Percentiles rank a stretch among this genome's conserved stretches.
Conservation (phyloP, 164 flowering plant species). For the Pachysandra terminalis region DNA sequence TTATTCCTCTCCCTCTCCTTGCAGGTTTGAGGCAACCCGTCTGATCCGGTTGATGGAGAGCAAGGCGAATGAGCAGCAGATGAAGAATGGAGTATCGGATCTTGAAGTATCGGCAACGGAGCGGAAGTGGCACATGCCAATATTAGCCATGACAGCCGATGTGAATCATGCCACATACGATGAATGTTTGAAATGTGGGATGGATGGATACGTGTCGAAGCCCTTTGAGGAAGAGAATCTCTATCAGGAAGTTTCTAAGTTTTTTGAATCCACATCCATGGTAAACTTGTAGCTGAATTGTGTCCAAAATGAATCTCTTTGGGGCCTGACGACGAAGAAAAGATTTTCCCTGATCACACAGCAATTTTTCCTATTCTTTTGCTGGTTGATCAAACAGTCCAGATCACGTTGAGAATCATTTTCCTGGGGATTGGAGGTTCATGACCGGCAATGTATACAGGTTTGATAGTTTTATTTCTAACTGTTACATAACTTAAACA, state of each 20-base stretch:
- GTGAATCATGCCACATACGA: slow-evolving; percentile 88
- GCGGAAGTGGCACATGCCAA: slow-evolving; percentile 61
- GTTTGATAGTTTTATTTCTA: slow-evolving; percentile 15
- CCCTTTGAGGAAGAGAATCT: slow-evolving; percentile 89
- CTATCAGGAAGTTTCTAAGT: slow-evolving; percentile 71
- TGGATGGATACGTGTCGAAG: slow-evolving; percentile 96
- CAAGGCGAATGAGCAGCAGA: slow-evolving; percentile 45
- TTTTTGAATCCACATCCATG: slow-evolving; percentile 51
- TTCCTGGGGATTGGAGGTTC: not conserved
- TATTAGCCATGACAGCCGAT: slow-evolving; percentile 96
- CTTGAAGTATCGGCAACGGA: slow-evolving; percentile 16
- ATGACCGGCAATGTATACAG: not conserved
- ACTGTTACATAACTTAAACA: slow-evolving; percentile 17
- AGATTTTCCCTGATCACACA: not conserved
- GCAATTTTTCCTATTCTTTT: slow-evolving; percentile 8
- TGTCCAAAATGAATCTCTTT: not conserved
- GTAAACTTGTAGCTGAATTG: slow-evolving; percentile 7
- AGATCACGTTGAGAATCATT: not conserved
- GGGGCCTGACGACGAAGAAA: not conserved
- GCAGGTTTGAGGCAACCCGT: slow-evolving; percentile 85
- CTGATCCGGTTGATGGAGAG: slow-evolving; percentile 70
- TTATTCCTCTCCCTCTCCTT: slow-evolving; percentile 4
- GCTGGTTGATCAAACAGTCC: not conserved
- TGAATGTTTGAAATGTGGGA: slow-evolving; percentile 74
- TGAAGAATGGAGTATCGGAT: slow-evolving; percentile 22